Conservation (phyloP, 495 filamentous ascomycete genomes). For the Tuber calosporum region DNA sequence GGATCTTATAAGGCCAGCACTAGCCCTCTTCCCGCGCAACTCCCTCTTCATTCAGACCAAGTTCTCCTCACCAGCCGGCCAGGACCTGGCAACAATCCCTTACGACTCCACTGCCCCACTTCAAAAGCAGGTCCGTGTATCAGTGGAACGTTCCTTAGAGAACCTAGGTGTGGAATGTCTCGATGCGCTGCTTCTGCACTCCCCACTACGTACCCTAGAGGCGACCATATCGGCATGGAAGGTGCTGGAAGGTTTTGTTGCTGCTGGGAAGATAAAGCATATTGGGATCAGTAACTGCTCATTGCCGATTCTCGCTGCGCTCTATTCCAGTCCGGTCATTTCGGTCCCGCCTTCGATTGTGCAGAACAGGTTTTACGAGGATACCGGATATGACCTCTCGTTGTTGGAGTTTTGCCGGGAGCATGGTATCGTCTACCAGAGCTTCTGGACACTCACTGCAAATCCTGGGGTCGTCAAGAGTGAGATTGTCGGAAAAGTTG, state of each 20-base stretch:
- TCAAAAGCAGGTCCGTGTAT: constrained; percentile 57
- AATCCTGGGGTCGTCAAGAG: constrained; percentile 56
- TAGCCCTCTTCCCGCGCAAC: constrained; percentile 39
- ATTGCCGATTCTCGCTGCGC: constrained; percentile 49
- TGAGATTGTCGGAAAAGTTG: constrained; percentile 50
- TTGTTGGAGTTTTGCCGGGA: constrained; percentile 58
- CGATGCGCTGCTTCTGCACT: constrained; percentile 67
- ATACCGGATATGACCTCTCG: constrained; percentile 54
- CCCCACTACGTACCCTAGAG: constrained; percentile 52
- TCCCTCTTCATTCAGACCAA: constrained; percentile 67
- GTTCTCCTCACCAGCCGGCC: constrained; percentile 58
- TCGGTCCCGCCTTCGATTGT: constrained; percentile 56
- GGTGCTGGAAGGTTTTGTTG: constrained; percentile 58
- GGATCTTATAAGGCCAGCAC: constrained; percentile 58
- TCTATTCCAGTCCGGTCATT: constrained; percentile 46
- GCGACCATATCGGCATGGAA: constrained; percentile 61
- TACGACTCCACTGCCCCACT: constrained; percentile 52
- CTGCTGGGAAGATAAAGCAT: constrained; percentile 51
- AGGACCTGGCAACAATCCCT: constrained; percentile 55
- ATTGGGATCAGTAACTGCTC: constrained; percentile 68
- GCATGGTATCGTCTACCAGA: constrained; percentile 59
- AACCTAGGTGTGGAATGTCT: constrained; percentile 61
- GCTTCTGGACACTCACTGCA: constrained; percentile 72
- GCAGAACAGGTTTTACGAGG: constrained; percentile 66
- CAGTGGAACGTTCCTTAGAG: constrained; percentile 60